phyloP scores from a whole-genome alignment of 1,284 basidiomycete species.

The Inonotus hispidus region DNA sequence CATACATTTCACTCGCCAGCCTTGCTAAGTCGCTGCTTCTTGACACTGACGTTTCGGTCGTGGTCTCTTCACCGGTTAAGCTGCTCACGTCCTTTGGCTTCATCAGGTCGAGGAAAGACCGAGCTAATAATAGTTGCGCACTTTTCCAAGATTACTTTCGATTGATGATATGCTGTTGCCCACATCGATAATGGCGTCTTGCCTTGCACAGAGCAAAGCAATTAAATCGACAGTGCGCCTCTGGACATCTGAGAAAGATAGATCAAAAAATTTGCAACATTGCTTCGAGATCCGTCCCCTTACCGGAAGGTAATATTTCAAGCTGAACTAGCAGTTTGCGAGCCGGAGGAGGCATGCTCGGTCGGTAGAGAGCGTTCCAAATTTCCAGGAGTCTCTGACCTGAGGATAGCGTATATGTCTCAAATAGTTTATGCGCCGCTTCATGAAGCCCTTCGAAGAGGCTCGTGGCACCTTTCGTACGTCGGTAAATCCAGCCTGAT shows the following conservation, averaged over 20 bases:
- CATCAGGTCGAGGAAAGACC: neutral
- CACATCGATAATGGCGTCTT: neutral
- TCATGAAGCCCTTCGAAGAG: neutral
- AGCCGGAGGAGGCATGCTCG: neutral
- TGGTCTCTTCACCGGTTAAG: neutral
- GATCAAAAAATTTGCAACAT: neutral
- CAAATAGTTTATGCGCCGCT: neutral
- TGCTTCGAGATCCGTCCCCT: neutral
- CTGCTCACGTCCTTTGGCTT: neutral
- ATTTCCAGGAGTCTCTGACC: slow-evolving; percentile 6
- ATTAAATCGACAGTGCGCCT: neutral
- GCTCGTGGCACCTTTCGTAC: neutral
- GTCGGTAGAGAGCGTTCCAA: slow-evolving; percentile 5
- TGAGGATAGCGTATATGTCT: neutral
- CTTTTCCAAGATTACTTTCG: neutral
- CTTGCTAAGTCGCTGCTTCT: neutral
- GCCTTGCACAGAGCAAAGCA: neutral
- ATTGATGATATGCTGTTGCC: neutral
- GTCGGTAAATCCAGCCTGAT: slow-evolving; percentile 3
- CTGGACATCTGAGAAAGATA: neutral
- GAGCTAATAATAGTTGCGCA: neutral
- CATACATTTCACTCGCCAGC: slow-evolving; percentile 6
- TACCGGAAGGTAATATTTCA: neutral
- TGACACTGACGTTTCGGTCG: too few species aligned
- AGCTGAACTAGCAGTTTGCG: neutral